phyloP scores from a whole-genome alignment of 768 basidiomycete species.

The Russula compacta region DNA sequence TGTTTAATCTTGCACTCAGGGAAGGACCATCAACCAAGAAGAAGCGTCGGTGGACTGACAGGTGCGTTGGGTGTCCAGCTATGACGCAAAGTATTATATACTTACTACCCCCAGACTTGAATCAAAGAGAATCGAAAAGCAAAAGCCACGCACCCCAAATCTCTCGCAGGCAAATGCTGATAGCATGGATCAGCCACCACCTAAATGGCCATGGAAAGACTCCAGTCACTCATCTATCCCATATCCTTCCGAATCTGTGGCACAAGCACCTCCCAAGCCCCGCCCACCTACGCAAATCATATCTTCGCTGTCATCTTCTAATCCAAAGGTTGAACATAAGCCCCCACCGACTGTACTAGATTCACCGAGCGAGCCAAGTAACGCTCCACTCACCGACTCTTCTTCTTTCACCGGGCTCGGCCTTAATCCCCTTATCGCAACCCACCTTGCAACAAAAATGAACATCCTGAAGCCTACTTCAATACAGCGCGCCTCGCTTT shows the following conservation, averaged over 20 bases:
- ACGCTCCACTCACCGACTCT: slow-evolving; percentile 68
- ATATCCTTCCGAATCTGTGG: not conserved
- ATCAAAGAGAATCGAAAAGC: slow-evolving; percentile 17
- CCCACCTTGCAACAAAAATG: slow-evolving; percentile 76
- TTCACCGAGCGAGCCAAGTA: slow-evolving; percentile 48
- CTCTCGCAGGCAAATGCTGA: not conserved
- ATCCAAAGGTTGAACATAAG: no score
- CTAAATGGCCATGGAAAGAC: slow-evolving; percentile 1
- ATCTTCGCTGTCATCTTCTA: slow-evolving; percentile 37
- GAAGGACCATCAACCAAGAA: no score
- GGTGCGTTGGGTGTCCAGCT: no score
- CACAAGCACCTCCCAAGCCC: not conserved
- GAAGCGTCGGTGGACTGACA: no score
- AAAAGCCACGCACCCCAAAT: slow-evolving; percentile 3
- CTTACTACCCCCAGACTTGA: slow-evolving; percentile 13
- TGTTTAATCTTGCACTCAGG: no score
- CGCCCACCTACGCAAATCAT: slow-evolving; percentile 16
- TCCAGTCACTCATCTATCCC: not conserved
- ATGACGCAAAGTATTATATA: no score
- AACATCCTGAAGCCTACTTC: slow-evolving; percentile 78
- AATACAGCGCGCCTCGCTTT: slow-evolving; percentile 69
- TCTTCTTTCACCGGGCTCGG: slow-evolving; percentile 79
- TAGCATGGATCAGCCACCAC: not conserved
- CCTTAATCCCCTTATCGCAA: slow-evolving; percentile 67
- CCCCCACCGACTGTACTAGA: slow-evolving; percentile 23